Conservation (phyloP, 805 yeast genomes). For the Sungouiozyma intestinalis region DNA sequence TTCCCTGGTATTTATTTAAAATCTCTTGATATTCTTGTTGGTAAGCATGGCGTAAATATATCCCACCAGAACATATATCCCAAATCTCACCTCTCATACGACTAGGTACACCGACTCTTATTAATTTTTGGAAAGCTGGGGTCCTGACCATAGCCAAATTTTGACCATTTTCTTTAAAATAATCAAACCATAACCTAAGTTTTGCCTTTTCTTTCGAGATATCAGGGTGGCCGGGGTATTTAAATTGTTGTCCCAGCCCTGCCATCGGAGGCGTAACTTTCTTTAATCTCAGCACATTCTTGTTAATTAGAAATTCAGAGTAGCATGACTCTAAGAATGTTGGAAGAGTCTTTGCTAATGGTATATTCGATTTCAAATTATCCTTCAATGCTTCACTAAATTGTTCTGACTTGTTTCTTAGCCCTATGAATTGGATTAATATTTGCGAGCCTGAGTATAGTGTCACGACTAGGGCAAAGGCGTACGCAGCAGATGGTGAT, state of each 20-base stretch:
- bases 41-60: constrained; percentile 58
- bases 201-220: constrained; percentile 72
- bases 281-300: constrained; percentile 27
- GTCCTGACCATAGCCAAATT: constrained; percentile 67
- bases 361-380: constrained; percentile 50
- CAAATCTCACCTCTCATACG: constrained; percentile 90
- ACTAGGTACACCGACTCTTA: constrained; percentile 91
- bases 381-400: constrained; percentile 63
- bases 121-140: constrained; percentile 67
- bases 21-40: constrained; percentile 48
- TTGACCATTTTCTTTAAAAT: constrained; percentile 73
- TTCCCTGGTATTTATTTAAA: constrained; percentile 50
- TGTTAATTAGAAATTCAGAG: constrained; percentile 73
- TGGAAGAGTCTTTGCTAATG: constrained; percentile 49
- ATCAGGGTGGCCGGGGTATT: constrained; percentile 83
- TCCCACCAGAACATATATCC: constrained; percentile 86
- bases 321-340: constrained; percentile 64
- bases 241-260: constrained; percentile 77
- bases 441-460: constrained; percentile 57
- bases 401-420: constrained; percentile 66
- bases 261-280: constrained; percentile 55
- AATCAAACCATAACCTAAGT: constrained; percentile 89
- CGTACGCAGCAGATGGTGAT: constrained; percentile 62
- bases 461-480: constrained; percentile 65
- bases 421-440: constrained; percentile 65